Evolutionary conservation across 257 asterid genomes (phyloP).

Genomic region (Gentiana dahurica): DNA sequence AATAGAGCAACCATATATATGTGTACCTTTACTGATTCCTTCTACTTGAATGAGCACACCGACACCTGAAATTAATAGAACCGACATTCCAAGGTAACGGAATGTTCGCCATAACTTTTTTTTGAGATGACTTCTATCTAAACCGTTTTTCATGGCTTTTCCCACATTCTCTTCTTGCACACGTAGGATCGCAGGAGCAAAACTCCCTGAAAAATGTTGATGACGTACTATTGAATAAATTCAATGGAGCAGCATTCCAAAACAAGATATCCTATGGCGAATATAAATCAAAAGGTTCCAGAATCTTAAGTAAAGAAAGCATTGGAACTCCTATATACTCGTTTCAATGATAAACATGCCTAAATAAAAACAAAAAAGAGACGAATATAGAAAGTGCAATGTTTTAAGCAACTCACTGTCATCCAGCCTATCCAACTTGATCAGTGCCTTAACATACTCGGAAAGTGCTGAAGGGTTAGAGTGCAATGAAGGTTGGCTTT

Average conservation of each 20-base stretch:
- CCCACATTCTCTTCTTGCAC: constrained; percentile 59
- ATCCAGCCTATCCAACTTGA: constrained; percentile 78
- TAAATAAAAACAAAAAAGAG: no score
- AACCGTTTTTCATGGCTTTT: constrained; percentile 61
- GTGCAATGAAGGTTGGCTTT: constrained; percentile 70
- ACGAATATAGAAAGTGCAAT: constrained; percentile 22
- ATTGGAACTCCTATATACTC: background rate
- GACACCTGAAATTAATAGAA: constrained; percentile 70
- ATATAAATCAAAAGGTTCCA: background rate
- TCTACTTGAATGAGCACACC: constrained; percentile 85
- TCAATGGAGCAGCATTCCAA: constrained; percentile 1
- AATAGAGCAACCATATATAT: background rate
- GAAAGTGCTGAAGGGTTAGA: constrained; percentile 71
- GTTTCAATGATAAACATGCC: background rate
- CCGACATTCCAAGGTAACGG: constrained; percentile 68
- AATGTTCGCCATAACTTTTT: constrained; percentile 89
- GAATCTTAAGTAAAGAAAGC: background rate
- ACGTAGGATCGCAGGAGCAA: constrained; percentile 34
- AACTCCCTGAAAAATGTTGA: constrained; percentile 29
- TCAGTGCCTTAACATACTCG: constrained; percentile 81
- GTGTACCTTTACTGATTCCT: constrained; percentile 81
- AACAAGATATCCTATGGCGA: constrained; percentile 1
- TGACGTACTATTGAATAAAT: constrained; percentile 2
- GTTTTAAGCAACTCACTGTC: constrained; percentile 70
- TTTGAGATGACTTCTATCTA: constrained; percentile 74